phyloP scores from a whole-genome alignment of 441 rosid species.

The Corymbia calophylla region DNA sequence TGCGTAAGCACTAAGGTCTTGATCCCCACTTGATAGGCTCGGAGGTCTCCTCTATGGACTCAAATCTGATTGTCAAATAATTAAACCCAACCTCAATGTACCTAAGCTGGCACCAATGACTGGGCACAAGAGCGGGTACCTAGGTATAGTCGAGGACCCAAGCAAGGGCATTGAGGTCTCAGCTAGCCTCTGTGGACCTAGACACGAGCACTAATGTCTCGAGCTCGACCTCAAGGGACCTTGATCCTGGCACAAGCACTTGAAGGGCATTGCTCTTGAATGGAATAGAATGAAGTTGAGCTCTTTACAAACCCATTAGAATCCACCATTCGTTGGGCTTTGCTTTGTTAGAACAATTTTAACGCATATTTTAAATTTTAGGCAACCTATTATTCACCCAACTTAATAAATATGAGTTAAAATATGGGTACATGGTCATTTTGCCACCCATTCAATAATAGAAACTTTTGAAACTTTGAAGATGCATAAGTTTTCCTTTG shows the following conservation, averaged over 20 bases:
- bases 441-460: too few relatives aligned
- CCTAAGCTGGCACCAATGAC: accelerated
- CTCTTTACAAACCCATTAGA: not conserved
- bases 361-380: not conserved
- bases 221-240: not conserved
- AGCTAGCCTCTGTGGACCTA: not conserved
- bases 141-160: not conserved
- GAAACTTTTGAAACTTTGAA: not conserved
- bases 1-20: accelerated
- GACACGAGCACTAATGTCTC: not conserved
- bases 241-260: not conserved
- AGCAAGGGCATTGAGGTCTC: not conserved
- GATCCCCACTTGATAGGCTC: too few relatives aligned
- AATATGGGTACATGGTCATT: not conserved
- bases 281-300: not conserved
- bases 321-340: not conserved
- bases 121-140: not conserved
- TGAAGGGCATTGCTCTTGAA: not conserved
- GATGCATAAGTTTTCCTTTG: not conserved
- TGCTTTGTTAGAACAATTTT: not conserved
- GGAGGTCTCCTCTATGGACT: not conserved
- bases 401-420: not conserved
- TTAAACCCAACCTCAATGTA: not conserved
- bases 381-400: not conserved
- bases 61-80: not conserved